Base-by-base conservation (phyloP, 2,329 filamentous ascomycete species). In the Monosporascus ibericus region DNA sequence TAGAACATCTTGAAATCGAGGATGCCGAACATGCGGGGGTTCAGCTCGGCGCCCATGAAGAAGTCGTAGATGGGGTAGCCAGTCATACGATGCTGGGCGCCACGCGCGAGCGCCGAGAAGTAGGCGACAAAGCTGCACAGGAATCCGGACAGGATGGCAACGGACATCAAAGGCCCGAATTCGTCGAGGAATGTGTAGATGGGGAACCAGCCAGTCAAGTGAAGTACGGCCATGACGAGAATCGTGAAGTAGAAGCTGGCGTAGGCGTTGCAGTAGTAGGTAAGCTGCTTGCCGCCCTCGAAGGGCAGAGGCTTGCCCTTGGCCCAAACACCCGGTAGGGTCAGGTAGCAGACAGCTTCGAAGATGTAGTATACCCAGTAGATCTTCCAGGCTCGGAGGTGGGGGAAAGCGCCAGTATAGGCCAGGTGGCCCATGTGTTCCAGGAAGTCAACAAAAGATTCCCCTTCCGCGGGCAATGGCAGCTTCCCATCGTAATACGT, bases 1-100 rank as follows among this genome's bases (percentile, higher is more conserved):
- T 90, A 94, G 74, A 96, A 96, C 91, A 95, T 95, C 77, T 95
- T 95, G 76, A 95, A 90, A 72, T 95, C 91, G 50, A 95, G 75
- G 60, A 91, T 87, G 30, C 87, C 87, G 66, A 91, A 92, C 77
- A 96, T 82, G 56, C 90, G 82, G 1, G 90, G 90, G 75, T 95
- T 95, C 52, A 95, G 77, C 74, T 95, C 90, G 5, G 90, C 88
- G 40, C 90, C 90, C 82, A 95, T 92, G 77, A 95, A 95, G 75
- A 95, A 95, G 72, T 95, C 90, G 67, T 95, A 95, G 67, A 95
- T 80, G 37, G 80, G 82, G 64, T 86, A 82, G 22, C 90, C 90
- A 6, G 90, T 95, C 91, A 97, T 96, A 58, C 92, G 88, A 71
- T 97, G 91, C 66, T 94, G 81, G 48, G 85, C 86, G 52, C 92